Conservation (phyloP, 176 grass and related monocot genomes). For the Zoysia pacifica region DNA sequence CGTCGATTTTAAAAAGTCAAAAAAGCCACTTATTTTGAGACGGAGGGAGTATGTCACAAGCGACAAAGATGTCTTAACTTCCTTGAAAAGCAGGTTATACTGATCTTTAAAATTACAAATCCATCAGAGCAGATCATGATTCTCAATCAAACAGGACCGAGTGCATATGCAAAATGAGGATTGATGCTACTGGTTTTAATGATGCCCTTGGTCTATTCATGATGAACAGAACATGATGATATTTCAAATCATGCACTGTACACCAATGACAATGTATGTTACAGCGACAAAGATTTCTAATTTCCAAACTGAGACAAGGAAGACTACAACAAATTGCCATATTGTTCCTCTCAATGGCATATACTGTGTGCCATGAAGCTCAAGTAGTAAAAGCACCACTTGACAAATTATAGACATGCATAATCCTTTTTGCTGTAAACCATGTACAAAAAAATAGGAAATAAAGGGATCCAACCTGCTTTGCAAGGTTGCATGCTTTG, state of each 20-base stretch:
- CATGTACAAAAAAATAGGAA: neutral
- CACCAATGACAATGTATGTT: neutral
- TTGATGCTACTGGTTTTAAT: neutral
- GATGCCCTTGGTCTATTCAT: neutral
- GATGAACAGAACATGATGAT: neutral
- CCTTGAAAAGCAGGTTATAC: neutral
- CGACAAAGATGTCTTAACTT: too few species aligned
- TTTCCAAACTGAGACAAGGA: neutral
- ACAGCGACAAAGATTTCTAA: neutral
- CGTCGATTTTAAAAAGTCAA: too few species aligned
- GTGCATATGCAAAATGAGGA: neutral
- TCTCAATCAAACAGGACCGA: neutral
- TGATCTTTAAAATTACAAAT: neutral
- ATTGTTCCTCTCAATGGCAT: neutral
- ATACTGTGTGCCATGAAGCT: too few species aligned
- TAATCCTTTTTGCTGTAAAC: too few species aligned
- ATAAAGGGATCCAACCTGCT: slow-evolving; percentile 53
- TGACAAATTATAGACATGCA: neutral
- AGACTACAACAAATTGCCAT: neutral
- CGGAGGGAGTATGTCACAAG: too few species aligned
- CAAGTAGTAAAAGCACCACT: neutral
- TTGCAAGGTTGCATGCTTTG: slow-evolving; percentile 80
- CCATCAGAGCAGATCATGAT: neutral
- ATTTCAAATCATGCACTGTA: neutral
- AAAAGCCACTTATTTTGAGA: too few species aligned